Conservation (phyloP, 768 basidiomycete genomes). For the Panaeolus cyanescens region DNA sequence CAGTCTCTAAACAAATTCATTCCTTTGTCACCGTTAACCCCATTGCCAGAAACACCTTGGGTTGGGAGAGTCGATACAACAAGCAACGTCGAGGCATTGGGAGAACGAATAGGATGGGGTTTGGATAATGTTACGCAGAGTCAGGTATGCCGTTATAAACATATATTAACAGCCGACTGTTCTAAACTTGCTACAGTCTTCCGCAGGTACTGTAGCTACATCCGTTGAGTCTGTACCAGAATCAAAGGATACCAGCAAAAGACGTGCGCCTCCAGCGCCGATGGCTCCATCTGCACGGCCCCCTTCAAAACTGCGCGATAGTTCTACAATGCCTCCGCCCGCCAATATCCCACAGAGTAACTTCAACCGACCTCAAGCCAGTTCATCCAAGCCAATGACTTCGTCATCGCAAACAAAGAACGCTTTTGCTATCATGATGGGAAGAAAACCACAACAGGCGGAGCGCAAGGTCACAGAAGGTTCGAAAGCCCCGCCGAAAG, state of each 20-base stretch:
- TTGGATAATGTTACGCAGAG: background rate
- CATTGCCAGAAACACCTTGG: conserved; percentile 49
- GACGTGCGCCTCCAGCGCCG: conserved; percentile 36
- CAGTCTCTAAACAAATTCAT: conserved; percentile 19
- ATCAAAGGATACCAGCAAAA: conserved; percentile 20
- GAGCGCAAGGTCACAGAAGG: conserved; percentile 12
- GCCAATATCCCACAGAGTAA: conserved; percentile 5
- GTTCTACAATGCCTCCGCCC: conserved; percentile 7
- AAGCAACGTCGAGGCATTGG: conserved; percentile 17
- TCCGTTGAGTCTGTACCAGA: conserved; percentile 11
- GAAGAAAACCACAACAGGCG: conserved; percentile 17
- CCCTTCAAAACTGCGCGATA: conserved; percentile 5
- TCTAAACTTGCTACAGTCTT: background rate
- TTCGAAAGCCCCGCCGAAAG: conserved; percentile 21
- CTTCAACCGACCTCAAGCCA: background rate
- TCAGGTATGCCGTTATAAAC: background rate
- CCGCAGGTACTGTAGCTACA: conserved; percentile 1
- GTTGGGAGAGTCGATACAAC: conserved; percentile 16
- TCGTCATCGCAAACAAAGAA: conserved; percentile 18
- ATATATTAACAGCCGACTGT: background rate
- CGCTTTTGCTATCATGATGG: conserved; percentile 37
- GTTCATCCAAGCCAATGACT: background rate
- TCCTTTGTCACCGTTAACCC: conserved; percentile 45
- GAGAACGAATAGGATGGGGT: conserved; percentile 25
- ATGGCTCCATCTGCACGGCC: conserved; percentile 12